These are phyloP conservation scores for Wickerhamomyces sp. DNA, from an alignment of 1,139 yeast species.

Conservation along the genomic window DNA sequence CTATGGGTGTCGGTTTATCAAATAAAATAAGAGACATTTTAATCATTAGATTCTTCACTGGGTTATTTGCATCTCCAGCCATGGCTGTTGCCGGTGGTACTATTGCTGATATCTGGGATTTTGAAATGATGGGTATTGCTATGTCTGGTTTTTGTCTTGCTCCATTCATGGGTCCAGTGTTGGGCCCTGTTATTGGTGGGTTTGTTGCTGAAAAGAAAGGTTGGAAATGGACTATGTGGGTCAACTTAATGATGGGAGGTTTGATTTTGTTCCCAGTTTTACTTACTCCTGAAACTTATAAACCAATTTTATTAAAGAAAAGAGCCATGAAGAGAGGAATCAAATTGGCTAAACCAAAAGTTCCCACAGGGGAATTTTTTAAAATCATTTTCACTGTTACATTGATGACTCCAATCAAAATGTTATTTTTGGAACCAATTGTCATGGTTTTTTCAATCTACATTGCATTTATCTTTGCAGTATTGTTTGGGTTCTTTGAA, in stretches of 20 bases:
- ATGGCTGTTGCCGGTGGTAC: constrained; percentile 87
- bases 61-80: constrained; percentile 79
- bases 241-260: constrained; percentile 68
- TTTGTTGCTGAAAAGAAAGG: constrained; percentile 63
- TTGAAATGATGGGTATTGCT: constrained; percentile 61
- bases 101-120: constrained; percentile 68
- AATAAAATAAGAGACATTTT: constrained; percentile 52
- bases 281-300: constrained; percentile 66
- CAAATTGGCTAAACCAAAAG: constrained; percentile 34
- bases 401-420: constrained; percentile 55
- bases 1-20: constrained; percentile 71
- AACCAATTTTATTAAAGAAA: constrained; percentile 48
- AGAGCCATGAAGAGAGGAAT: constrained; percentile 60
- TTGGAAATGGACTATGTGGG: constrained; percentile 82
- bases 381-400: constrained; percentile 39
- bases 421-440: constrained; percentile 66
- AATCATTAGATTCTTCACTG: constrained; percentile 74
- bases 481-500: constrained; percentile 71
- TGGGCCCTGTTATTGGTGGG: constrained; percentile 82
- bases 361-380: constrained; percentile 27
- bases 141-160: constrained; percentile 66
- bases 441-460: constrained; percentile 62
- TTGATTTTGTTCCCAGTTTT: constrained; percentile 52
- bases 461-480: constrained; percentile 70
- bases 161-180: constrained; percentile 75